phyloP scores from a whole-genome alignment of 179 eudicot genomes.

The Pouteria campechiana region DNA sequence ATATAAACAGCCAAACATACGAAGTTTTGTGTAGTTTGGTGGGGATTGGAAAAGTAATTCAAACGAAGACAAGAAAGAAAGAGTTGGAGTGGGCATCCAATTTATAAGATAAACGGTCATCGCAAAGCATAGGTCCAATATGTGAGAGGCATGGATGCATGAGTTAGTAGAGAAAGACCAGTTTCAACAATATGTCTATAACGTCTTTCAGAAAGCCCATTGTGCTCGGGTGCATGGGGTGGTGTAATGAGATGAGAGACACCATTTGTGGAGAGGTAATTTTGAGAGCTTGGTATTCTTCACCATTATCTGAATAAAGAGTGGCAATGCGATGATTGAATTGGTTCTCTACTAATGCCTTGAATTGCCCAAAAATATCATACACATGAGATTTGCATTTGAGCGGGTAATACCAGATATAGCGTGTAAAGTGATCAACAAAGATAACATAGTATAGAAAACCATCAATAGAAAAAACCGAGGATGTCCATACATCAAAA shows the following conservation, averaged over 20 bases:
- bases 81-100: background rate
- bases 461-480: too few species aligned
- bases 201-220: background rate
- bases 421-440: too few species aligned
- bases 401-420: too few species aligned
- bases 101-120: slow-evolving; percentile 1
- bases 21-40: background rate
- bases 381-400: too few species aligned
- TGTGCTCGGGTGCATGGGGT: slow-evolving; percentile 1
- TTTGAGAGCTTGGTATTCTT: background rate
- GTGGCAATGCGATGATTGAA: background rate
- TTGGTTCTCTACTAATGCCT: too few species aligned
- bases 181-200: slow-evolving; percentile 5
- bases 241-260: background rate
- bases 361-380: too few species aligned
- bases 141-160: background rate
- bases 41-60: background rate
- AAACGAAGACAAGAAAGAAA: background rate
- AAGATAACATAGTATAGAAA: too few species aligned
- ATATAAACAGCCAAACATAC: slow-evolving; percentile 4
- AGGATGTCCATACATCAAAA: too few species aligned
- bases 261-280: background rate
- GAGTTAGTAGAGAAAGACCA: background rate
- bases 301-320: slow-evolving; percentile 1
- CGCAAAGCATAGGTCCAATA: slow-evolving; percentile 4